Evolutionary conservation across 768 basidiomycete genomes (phyloP), one percentile per base, ranked within the genome.

Genomic region (Podaxis sp.): DNA sequence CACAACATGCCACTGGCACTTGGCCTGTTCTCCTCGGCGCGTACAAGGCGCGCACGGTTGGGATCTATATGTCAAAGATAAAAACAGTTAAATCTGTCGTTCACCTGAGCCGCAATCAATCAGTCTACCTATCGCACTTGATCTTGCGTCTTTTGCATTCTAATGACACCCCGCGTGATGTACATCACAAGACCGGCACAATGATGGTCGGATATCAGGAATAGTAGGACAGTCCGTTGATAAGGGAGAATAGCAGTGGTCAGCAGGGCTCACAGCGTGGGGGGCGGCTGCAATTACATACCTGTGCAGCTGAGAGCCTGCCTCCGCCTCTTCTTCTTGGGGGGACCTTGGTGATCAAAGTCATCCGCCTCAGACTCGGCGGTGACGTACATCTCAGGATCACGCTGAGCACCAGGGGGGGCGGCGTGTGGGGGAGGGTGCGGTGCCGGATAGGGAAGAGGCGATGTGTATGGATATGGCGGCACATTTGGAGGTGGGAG

Each of bases 121-220:
- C 69, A 70, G 58, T 49, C 79, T 57, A 89, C 89, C 89, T 89
- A 78, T 94, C 91, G 73, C 92, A 94, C 71, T 89, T 90, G 74
- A 93, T 93, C 80, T 94, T 93, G 47, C 91, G 83, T 68, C 91
- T 78, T 73, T 93, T 93, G 73, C 91, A 93, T 73, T 93, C 92
- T 92, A 70, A 53, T 59, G 46, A 57, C 57, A 47, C 41, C 36
- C 68, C 71, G 70, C 67, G 70, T 73, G 70, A 72, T 69, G 65
- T 59, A 49, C 49, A 73, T 73, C 70, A 72, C 70, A 70, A 69
- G 70, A 68, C 62, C 66, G 57, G 12, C 36, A 24, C 13, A 51
- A 33, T 50, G 55, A 66, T 67, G 66, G 33, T 65, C 63, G 70
- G 67, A 67, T 71, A 67, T 66, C 68, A 72, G 57, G 61, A 64